These are phyloP conservation scores for Petunia axillaris DNA, from an alignment of 257 asterid genomes.

Conservation along the genomic window DNA sequence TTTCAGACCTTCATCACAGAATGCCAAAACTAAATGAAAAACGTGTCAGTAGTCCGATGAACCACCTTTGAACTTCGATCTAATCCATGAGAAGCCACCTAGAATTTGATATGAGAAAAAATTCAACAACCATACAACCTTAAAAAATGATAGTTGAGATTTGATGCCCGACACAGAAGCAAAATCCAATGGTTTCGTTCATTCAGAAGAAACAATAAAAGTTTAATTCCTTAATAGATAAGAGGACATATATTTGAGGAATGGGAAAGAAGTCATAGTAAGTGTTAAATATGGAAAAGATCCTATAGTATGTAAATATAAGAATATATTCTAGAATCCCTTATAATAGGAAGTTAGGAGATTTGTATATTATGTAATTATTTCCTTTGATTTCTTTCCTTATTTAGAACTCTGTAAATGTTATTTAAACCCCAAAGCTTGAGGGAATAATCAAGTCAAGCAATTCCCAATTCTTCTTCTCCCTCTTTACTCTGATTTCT, in stretches of 20 bases:
- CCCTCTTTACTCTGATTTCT: no score
- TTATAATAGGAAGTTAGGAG: no score
- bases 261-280: neutral
- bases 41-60: constrained; percentile 76
- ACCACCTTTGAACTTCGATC: constrained; percentile 96
- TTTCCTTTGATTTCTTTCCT: no score
- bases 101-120: constrained; percentile 35
- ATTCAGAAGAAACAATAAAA: neutral
- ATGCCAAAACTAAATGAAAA: constrained; percentile 62
- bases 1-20: constrained; percentile 42
- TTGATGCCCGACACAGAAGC: neutral
- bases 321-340: no score
- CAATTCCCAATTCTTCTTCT: no score
- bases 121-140: constrained; percentile 21
- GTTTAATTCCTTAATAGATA: neutral
- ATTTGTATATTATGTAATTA: no score
- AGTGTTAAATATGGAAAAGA: no score
- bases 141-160: neutral
- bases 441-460: no score
- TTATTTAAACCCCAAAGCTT: no score
- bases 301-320: no score
- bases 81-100: constrained; percentile 99
- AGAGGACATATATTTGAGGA: neutral
- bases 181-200: neutral
- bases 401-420: no score